Conservation (phyloP, 768 basidiomycete species). For the Xerocomus potaroensis region DNA sequence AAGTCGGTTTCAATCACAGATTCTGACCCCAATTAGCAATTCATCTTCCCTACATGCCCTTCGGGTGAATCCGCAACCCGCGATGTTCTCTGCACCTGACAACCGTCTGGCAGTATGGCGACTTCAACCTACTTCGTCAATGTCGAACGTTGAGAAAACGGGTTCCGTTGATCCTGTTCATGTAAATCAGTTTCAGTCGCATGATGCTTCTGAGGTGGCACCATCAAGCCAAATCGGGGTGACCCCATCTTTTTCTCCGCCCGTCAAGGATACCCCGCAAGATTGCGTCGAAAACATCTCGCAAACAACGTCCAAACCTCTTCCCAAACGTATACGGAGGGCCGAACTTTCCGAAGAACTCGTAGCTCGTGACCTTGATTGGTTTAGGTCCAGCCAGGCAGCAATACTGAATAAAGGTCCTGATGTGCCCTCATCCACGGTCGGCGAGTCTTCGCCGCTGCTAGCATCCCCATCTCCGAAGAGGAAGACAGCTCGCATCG, state of each 20-base stretch:
- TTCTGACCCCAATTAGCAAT: conserved; percentile 1
- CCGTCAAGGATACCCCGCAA: neutral
- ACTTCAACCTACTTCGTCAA: neutral
- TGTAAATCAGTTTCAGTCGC: neutral
- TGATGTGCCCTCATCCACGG: neutral
- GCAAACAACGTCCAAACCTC: conserved; percentile 14
- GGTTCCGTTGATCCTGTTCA: neutral
- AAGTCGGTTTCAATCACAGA: conserved; percentile 11
- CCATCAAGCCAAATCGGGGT: neutral
- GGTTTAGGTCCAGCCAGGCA: conserved; percentile 22
- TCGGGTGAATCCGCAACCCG: neutral
- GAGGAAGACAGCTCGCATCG: conserved; percentile 25
- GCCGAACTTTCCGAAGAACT: conserved; percentile 22
- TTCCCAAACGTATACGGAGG: conserved; percentile 25
- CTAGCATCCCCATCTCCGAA: conserved; percentile 1
- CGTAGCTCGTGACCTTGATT: conserved; percentile 28
- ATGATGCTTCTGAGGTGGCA: neutral
- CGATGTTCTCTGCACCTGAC: neutral
- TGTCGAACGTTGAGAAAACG: neutral
- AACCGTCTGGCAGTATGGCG: neutral
- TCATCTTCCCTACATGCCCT: neutral
- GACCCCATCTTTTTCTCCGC: neutral
- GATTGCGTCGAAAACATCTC: neutral
- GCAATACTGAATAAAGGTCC: neutral
- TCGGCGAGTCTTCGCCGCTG: neutral